Conservation (phyloP, 768 basidiomycete species). For the Boletus eberwhitei region DNA sequence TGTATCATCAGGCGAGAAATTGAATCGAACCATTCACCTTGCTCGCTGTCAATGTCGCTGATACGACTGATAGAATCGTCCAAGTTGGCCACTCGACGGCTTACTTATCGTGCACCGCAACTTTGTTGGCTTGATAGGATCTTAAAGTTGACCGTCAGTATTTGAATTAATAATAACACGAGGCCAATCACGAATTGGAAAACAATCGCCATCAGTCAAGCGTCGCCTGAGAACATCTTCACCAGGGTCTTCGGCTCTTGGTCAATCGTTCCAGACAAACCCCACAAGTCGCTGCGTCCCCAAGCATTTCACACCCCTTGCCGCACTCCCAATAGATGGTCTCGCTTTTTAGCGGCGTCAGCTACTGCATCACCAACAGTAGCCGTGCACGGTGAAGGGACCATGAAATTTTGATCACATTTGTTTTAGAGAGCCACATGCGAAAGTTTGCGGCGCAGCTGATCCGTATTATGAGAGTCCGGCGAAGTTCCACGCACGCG, state of each 20-base stretch:
- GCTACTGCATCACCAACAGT: constrained; percentile 5
- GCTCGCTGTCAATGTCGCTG: constrained; percentile 8
- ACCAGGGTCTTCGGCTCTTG: constrained; percentile 18
- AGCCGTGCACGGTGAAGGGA: constrained; percentile 14
- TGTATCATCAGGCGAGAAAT: constrained; percentile 7
- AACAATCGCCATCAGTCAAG: constrained; percentile 19
- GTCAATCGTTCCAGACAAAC: background rate
- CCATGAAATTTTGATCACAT: constrained; percentile 4
- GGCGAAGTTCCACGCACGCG: constrained; percentile 2
- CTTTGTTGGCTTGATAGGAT: constrained; percentile 12
- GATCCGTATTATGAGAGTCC: constrained; percentile 8
- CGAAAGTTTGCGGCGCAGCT: constrained; percentile 8
- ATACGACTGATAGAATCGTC: constrained; percentile 3
- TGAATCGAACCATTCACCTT: constrained; percentile 7
- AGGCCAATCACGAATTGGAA: constrained; percentile 14
- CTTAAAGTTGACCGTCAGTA: constrained; percentile 13
- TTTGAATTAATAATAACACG: constrained; percentile 17
- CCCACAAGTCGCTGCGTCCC: constrained; percentile 9
- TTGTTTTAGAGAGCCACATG: constrained; percentile 5
- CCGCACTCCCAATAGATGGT: background rate
- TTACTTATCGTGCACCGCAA: background rate
- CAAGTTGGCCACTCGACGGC: background rate
- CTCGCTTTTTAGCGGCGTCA: constrained; percentile 1
- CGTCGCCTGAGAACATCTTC: constrained; percentile 14
- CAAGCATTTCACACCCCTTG: constrained; percentile 12